phyloP scores from a whole-genome alignment of 179 eudicot species.

The Beta lomatogona region DNA sequence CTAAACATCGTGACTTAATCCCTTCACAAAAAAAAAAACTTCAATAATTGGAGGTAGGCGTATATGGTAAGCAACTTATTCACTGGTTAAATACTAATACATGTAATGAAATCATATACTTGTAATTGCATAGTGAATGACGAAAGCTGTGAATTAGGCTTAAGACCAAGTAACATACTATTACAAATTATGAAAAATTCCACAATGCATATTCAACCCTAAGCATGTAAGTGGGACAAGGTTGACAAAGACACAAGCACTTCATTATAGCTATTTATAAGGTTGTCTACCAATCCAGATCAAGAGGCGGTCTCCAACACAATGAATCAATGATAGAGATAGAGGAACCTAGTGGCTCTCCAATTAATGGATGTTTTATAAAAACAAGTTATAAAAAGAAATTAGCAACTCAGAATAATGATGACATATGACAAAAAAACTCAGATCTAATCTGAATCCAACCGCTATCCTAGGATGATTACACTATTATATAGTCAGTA shows the following conservation, averaged over 20 bases:
- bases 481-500: neutral
- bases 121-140: neutral
- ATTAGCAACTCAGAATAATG: neutral
- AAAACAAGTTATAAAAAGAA: neutral
- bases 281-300: slow-evolving; percentile 20
- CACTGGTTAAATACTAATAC: neutral
- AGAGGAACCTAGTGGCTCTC: slow-evolving; percentile 2
- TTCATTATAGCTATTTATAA: neutral
- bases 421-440: neutral
- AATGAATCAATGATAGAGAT: neutral
- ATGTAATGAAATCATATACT: neutral
- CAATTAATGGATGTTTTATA: neutral
- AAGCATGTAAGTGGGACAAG: neutral
- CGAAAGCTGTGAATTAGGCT: neutral
- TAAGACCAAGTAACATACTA: neutral
- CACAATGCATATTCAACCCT: neutral
- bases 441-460: neutral
- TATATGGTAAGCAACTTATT: neutral
- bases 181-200: neutral
- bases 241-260: slow-evolving; percentile 21
- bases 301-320: neutral
- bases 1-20: neutral
- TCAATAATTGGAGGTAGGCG: neutral
- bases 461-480: slow-evolving; percentile 1
- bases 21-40: neutral